Evolutionary conservation across 495 filamentous ascomycete genomes (phyloP), one percentile per base, ranked within the genome.

Genomic region (Tricharina praecox): DNA sequence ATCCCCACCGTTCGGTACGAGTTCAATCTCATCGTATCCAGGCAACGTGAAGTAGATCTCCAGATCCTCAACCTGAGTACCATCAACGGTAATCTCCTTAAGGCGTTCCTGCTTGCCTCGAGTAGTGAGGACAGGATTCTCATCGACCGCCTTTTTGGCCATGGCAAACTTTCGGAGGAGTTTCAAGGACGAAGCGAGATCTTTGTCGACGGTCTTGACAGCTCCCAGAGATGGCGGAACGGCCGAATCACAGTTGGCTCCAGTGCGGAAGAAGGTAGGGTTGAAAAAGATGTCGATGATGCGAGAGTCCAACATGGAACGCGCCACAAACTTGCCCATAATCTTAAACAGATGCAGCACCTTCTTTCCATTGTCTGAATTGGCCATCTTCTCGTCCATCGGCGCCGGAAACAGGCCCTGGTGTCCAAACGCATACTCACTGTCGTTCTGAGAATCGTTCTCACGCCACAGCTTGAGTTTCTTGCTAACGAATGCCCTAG

Each of bases 281-380:
- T 95, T 99, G 65, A 99, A 92, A 19, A 85, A 93, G 50, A 99
- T 79, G 53, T 99, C 92, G 52, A 96, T 95, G 58, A 99, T 99
- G 21, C 92, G 74, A 0, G 87, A 95, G 63, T 99, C 92, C 36
- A 99, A 76, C 92, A 99, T 96, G 1, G 90, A 93, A 49, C 92
- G 76, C 1, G 92, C 92, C 34, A 96, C 86, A 64, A 99, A 99
- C 59, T 93, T 96, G 52, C 92, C 92, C 24, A 99, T 79, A 62
- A 87, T 79, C 64, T 81, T 93, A 70, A 92, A 99, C 24, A 92
- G 67, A 45, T 87, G 75, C 20, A 96, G 68, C 18, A 92, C 76
- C 58, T 80, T 80, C 62, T 82, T 80, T 21, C 85, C 85, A 53
- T 78, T 78, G 32, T 92, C 79, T 5, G 72, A 74, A 16, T 74